A percentile compares a stretch with the other conserved stretches of the same genome.
phyloP scores from a whole-genome alignment of 116 monocot species.

The Zostera marina region DNA sequence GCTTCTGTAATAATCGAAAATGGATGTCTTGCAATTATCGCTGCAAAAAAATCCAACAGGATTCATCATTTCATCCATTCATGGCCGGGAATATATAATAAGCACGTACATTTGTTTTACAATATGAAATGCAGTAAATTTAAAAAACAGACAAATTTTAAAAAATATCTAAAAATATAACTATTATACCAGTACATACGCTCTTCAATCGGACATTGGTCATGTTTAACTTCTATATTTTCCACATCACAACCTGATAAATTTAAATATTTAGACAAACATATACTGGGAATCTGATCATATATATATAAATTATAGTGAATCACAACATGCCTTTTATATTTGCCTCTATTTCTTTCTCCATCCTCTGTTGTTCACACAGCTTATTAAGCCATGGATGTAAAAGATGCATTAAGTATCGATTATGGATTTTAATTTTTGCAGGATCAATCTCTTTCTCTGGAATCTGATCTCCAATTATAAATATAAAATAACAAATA shows the following conservation, averaged over 20 bases:
- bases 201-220: conserved; percentile 19
- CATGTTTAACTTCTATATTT: conserved; percentile 23
- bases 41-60: conserved; percentile 10
- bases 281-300: neutral
- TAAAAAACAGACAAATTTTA: neutral
- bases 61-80: neutral
- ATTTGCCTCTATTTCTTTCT: conserved; percentile 52
- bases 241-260: neutral
- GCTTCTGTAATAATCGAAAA: conserved; percentile 28
- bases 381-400: conserved; percentile 36
- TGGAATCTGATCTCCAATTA: conserved; percentile 13
- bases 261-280: neutral
- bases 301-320: neutral
- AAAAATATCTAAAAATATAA: neutral
- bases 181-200: conserved; percentile 47
- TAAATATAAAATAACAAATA: neutral
- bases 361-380: conserved; percentile 26
- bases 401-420: conserved; percentile 18
- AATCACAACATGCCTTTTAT: conserved; percentile 16
- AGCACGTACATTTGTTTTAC: neutral
- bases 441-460: conserved; percentile 10
- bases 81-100: too few relatives aligned
- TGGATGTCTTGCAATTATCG: conserved; percentile 26
- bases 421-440: conserved; percentile 15
- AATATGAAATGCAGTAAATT: neutral